Percentiles rank a stretch among this genome's conserved stretches.
Conservation (phyloP, 495 filamentous ascomycete species). For the Rhypophila decipiens region DNA sequence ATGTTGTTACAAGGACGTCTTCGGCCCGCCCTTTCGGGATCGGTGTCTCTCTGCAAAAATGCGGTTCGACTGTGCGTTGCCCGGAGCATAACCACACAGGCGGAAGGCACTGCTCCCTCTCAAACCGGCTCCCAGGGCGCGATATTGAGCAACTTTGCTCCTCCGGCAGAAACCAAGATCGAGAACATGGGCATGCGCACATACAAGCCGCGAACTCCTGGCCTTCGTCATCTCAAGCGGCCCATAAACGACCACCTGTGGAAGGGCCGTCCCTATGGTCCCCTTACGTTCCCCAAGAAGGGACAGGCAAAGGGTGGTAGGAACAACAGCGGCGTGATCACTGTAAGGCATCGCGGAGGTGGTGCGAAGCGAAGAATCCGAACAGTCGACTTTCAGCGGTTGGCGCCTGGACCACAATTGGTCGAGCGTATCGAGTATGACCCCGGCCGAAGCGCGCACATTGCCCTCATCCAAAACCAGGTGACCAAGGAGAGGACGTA, state of each 20-base stretch:
- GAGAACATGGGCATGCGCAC: slow-evolving; percentile 56
- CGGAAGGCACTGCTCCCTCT: slow-evolving; percentile 5
- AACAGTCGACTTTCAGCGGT: slow-evolving; percentile 78
- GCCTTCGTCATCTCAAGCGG: slow-evolving; percentile 81
- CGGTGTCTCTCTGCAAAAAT: slow-evolving; percentile 17
- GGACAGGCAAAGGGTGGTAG: slow-evolving; percentile 88
- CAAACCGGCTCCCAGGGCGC: background rate
- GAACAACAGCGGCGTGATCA: slow-evolving; percentile 78
- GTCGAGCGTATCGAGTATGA: slow-evolving; percentile 96
- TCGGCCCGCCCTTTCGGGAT: slow-evolving; percentile 18
- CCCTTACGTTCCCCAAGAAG: slow-evolving; percentile 83
- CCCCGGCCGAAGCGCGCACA: slow-evolving; percentile 86
- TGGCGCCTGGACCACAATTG: slow-evolving; percentile 66
- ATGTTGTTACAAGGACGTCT: slow-evolving; percentile 28
- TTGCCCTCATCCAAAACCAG: slow-evolving; percentile 74
- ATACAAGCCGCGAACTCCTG: slow-evolving; percentile 93
- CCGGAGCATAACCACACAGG: slow-evolving; percentile 19
- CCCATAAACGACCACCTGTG: slow-evolving; percentile 95
- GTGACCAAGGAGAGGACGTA: slow-evolving; percentile 68
- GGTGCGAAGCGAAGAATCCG: slow-evolving; percentile 87
- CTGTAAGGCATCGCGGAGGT: slow-evolving; percentile 84
- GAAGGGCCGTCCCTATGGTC: slow-evolving; percentile 79
- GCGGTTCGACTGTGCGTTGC: slow-evolving; percentile 9
- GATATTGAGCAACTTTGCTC: background rate
- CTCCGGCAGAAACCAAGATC: slow-evolving; percentile 19